Conservation (phyloP, 208 protist genomes). For the Leishmania tarentolae region DNA sequence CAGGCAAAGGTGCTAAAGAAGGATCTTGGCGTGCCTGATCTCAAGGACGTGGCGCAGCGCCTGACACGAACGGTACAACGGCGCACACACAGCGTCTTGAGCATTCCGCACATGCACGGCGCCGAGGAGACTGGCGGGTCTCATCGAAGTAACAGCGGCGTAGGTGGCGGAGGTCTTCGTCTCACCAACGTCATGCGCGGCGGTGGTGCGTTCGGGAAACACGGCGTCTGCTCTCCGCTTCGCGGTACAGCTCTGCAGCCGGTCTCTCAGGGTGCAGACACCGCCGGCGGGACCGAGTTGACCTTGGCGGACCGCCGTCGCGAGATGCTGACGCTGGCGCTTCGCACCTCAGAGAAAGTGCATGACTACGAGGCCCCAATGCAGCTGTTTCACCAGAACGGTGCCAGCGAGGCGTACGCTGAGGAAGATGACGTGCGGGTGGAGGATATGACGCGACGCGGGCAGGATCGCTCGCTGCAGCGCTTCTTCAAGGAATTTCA, state of each 20-base stretch:
- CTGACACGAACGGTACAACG: constrained; percentile 64
- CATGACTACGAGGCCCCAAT: constrained; percentile 78
- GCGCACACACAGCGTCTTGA: constrained; percentile 74
- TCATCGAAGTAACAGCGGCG: constrained; percentile 1
- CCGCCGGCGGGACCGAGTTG: constrained; percentile 29
- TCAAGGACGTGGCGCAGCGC: constrained; percentile 66
- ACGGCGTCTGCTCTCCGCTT: constrained; percentile 3
- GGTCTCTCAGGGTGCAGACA: neutral
- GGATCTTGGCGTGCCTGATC: constrained; percentile 81
- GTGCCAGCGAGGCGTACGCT: constrained; percentile 7
- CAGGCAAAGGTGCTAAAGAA: constrained; percentile 66
- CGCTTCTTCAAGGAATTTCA: constrained; percentile 93
- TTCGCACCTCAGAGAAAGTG: constrained; percentile 72
- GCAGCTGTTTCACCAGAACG: constrained; percentile 31
- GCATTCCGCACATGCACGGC: constrained; percentile 41
- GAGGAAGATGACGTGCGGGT: constrained; percentile 38
- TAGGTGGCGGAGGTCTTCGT: constrained; percentile 1
- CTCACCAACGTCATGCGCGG: constrained; percentile 21
- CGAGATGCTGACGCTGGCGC: constrained; percentile 73
- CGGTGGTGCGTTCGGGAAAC: constrained; percentile 10
- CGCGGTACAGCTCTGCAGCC: constrained; percentile 28
- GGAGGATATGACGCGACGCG: constrained; percentile 59
- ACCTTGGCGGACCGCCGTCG: constrained; percentile 50
- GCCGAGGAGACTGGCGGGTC: constrained; percentile 4
- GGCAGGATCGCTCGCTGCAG: constrained; percentile 71